These are phyloP conservation scores for Citrus sp. DNA, from an alignment of 345 rosid genomes.

Conservation along the genomic window DNA sequence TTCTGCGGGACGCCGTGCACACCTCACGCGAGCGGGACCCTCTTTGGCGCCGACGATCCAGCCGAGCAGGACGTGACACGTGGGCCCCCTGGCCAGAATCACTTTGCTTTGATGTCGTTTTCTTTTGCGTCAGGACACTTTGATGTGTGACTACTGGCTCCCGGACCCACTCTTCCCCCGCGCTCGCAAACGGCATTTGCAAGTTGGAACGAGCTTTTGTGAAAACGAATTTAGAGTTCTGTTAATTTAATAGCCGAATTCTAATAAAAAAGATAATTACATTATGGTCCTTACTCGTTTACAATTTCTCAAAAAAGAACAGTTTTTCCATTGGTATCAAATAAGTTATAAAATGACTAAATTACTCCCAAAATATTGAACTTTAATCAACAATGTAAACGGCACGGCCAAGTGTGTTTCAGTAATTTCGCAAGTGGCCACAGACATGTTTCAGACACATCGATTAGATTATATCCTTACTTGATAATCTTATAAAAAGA, in stretches of 20 bases:
- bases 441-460: background rate
- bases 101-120: constrained; percentile 15
- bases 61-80: constrained; percentile 39
- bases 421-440: background rate
- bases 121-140: constrained; percentile 3
- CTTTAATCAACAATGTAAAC: too few species aligned
- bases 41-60: constrained; percentile 28
- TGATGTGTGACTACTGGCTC: background rate
- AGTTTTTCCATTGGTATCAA: background rate
- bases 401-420: background rate
- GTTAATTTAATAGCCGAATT: background rate
- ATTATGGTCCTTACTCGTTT: background rate
- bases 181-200: background rate
- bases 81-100: constrained; percentile 26
- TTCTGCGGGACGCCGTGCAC: constrained; percentile 22
- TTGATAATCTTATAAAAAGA: too few species aligned
- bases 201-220: background rate
- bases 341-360: background rate
- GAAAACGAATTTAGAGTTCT: background rate
- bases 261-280: background rate
- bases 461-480: background rate
- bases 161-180: background rate
- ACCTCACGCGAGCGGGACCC: constrained; percentile 12
- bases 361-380: background rate
- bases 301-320: background rate